These are phyloP conservation scores for Sonneratia alba DNA, from an alignment of 345 rosid species.

Conservation along the genomic window DNA sequence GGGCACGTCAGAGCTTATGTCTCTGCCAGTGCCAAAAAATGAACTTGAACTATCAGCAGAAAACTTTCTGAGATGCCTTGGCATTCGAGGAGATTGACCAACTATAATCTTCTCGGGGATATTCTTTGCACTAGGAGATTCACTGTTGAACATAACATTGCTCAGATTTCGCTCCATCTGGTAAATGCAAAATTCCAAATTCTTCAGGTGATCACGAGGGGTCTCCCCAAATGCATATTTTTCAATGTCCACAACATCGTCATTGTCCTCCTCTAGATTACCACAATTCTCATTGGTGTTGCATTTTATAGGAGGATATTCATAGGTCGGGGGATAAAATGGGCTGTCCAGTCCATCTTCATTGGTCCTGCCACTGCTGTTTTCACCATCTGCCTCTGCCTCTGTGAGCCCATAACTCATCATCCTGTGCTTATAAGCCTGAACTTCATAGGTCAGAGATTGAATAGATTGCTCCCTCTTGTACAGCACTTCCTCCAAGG, in stretches of 20 bases:
- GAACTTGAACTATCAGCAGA: slow-evolving; percentile 58
- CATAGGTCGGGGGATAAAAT: slow-evolving; percentile 37
- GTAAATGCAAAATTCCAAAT: slow-evolving; percentile 55
- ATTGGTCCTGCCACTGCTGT: slow-evolving; percentile 25
- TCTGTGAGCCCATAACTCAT: slow-evolving; percentile 78
- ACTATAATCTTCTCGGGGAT: slow-evolving; percentile 62
- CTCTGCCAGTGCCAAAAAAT: slow-evolving; percentile 30
- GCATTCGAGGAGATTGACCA: slow-evolving; percentile 62
- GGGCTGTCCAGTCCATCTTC: slow-evolving; percentile 31
- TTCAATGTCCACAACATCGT: slow-evolving; percentile 59
- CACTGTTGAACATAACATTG: slow-evolving; percentile 36
- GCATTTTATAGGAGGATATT: slow-evolving; percentile 80
- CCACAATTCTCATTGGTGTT: slow-evolving; percentile 44
- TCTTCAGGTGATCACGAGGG: slow-evolving; percentile 49
- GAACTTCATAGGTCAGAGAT: slow-evolving; percentile 62
- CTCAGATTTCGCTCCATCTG: slow-evolving; percentile 72
- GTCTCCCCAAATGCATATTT: slow-evolving; percentile 66
- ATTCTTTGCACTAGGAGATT: slow-evolving; percentile 35
- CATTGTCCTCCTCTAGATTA: slow-evolving; percentile 36
- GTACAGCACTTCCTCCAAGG: slow-evolving; percentile 65
- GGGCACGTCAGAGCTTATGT: slow-evolving; percentile 30
- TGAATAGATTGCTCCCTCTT: slow-evolving; percentile 85
- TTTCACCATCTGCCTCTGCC: slow-evolving; percentile 59
- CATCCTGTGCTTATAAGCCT: slow-evolving; percentile 90
- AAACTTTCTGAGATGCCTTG: slow-evolving; percentile 40